Percentiles rank a stretch among this genome's conserved stretches.
Evolutionary conservation across 768 basidiomycete genomes (phyloP).

Genomic region (Kwoniella bestiolae): DNA sequence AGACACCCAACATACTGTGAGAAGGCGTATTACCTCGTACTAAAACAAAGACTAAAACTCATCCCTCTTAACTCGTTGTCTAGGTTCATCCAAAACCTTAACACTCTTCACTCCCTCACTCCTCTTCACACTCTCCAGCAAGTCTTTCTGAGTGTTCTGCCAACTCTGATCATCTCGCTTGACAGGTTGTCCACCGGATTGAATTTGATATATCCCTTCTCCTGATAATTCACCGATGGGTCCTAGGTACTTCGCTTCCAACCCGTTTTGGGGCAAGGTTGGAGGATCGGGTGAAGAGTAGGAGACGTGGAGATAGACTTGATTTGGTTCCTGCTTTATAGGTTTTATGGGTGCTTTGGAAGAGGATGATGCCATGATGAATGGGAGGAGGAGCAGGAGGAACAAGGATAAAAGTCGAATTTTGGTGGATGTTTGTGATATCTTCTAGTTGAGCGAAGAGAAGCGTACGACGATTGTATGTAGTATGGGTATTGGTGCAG

Average conservation of each 20-base stretch:
- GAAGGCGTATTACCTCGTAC: not conserved
- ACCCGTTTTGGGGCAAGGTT: not conserved
- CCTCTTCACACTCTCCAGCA: constrained; percentile 27
- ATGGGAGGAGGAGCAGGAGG: not conserved
- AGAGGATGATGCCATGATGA: constrained; percentile 1
- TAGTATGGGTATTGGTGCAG: not conserved
- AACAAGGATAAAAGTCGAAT: not conserved
- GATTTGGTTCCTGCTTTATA: constrained; percentile 32
- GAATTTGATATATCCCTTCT: constrained; percentile 46
- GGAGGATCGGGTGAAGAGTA: constrained; percentile 27
- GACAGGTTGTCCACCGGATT: constrained; percentile 18
- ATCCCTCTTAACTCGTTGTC: constrained; percentile 44
- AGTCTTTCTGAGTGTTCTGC: not conserved
- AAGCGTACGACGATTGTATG: too few species aligned
- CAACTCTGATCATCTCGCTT: constrained; percentile 24
- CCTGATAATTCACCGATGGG: constrained; percentile 48
- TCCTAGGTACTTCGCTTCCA: constrained; percentile 32
- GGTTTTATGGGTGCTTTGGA: constrained; percentile 32
- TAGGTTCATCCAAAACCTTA: constrained; percentile 38
- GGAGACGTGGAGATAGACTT: constrained; percentile 42
- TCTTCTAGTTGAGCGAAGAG: too few species aligned
- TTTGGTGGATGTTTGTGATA: not conserved
- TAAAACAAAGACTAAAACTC: constrained; percentile 18
- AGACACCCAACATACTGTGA: too few species aligned
- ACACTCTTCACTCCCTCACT: constrained; percentile 38